Percentiles rank a stretch among this genome's conserved stretches.
Conservation (phyloP, 2,329 filamentous ascomycete genomes). For the Elsinoe batatas region DNA sequence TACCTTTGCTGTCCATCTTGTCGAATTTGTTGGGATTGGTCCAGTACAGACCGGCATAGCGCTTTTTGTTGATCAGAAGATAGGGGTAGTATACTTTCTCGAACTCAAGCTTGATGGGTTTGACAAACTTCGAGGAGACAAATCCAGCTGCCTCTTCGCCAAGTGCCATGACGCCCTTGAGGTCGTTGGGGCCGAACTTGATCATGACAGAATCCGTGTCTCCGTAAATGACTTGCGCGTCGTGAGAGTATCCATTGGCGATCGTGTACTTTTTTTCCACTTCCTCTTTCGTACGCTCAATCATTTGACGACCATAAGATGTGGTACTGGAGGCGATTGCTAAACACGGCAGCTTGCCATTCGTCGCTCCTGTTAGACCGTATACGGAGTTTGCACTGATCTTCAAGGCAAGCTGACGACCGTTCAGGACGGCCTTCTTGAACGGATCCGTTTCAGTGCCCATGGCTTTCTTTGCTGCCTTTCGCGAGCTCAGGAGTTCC, state of each 20-base stretch:
- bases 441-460: slow-evolving; percentile 86
- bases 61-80: slow-evolving; percentile 98
- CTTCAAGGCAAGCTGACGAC: slow-evolving; percentile 91
- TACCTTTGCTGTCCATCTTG: slow-evolving; percentile 99
- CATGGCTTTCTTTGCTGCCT: slow-evolving; percentile 85
- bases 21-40: slow-evolving; percentile 89
- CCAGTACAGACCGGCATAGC: slow-evolving; percentile 96
- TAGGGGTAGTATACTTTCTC: slow-evolving; percentile 99
- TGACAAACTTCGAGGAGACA: slow-evolving; percentile 86
- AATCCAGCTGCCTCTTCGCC: slow-evolving; percentile 85
- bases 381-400: slow-evolving; percentile 97
- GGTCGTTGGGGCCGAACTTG: slow-evolving; percentile 84
- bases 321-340: slow-evolving; percentile 95
- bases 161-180: slow-evolving; percentile 83
- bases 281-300: slow-evolving; percentile 94
- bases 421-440: slow-evolving; percentile 95
- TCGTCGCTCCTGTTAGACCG: slow-evolving; percentile 89
- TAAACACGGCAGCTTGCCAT: slow-evolving; percentile 89
- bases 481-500: slow-evolving; percentile 82
- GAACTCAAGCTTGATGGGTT: slow-evolving; percentile 97
- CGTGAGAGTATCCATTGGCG: slow-evolving; percentile 85
- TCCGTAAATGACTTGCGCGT: slow-evolving; percentile 95
- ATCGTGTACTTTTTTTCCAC: slow-evolving; percentile 85
- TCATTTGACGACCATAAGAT: slow-evolving; percentile 96
- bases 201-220: slow-evolving; percentile 99